A percentile compares a stretch with the other conserved stretches of the same genome.
Evolutionary conservation across 2,329 filamentous ascomycete genomes (phyloP).

Genomic region (Byssothecium circinans): DNA sequence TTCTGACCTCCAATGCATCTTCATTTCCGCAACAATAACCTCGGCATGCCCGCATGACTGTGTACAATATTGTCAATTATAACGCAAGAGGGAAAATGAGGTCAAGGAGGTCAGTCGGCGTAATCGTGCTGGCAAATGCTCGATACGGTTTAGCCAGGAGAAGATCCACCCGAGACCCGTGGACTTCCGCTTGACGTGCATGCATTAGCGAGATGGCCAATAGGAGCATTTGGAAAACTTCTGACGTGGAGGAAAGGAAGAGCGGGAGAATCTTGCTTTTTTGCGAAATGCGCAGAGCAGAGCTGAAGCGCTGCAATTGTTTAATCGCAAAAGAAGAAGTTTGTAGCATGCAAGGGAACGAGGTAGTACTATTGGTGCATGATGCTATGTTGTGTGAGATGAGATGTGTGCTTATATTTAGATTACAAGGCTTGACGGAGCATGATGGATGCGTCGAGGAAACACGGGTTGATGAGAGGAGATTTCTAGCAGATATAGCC

Average conservation of each 20-base stretch:
- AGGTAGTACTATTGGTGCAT: no score
- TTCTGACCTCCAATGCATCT: not conserved
- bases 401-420: no score
- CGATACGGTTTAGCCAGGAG: conserved; percentile 7
- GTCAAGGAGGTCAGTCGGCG: not conserved
- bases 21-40: not conserved
- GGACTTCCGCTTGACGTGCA: conserved; percentile 2
- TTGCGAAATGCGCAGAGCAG: not conserved
- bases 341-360: no score
- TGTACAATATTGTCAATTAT: not conserved
- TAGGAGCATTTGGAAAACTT: conserved; percentile 14
- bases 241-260: conserved; percentile 3
- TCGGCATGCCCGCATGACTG: not conserved
- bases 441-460: not conserved
- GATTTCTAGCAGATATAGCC: no score
- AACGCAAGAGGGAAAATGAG: not conserved
- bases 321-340: not conserved
- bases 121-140: not conserved
- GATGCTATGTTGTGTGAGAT: no score
- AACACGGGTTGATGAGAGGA: not conserved
- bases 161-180: not conserved
- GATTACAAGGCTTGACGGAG: no score
- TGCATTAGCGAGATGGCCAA: conserved; percentile 9
- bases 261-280: not conserved
- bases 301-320: not conserved